Base-by-base conservation (phyloP, 805 yeast genomes). In the Saccharomycodes ludwigii region DNA sequence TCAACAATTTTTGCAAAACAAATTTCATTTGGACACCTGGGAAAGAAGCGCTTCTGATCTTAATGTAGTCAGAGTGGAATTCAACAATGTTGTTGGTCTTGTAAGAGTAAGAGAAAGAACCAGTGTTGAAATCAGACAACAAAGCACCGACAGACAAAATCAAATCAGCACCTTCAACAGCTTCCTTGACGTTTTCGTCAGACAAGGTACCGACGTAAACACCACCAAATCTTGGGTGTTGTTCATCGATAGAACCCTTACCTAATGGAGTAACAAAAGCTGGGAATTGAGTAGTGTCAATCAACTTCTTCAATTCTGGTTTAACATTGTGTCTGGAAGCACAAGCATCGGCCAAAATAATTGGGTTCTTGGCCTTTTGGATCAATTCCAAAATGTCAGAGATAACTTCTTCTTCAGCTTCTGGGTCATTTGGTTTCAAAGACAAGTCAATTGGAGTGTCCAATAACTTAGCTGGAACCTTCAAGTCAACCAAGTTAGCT, bases 181-280 rank as follows among this genome's bases (percentile, higher is more conserved):
- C 69, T 40, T 69, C 73, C 52, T 74, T 73, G 33, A 79, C 83
- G 40, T 67, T 79, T 38, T 83, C 83, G 36, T 62, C 59, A 13
- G 93, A 76, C 46, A 83, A 61, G n/a, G 79, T 66, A 46, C 94
- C 94, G 36, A 81, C 81, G 54, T 82, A 82, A 36, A 77, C 83
- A 58, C 94, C 94, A 44, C 83, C 84, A 58, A 71, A 82, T 58
- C 82, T 63, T 40, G 73, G 70, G 54, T 73, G 67, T 39, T 65
- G 65, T 59, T 82, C 94, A 56, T 78, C 74, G 44, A 81, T 71
- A 17, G 73, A 65, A 38, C 84, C 78, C 59, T 82, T 82, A 59
- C 94, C 94, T 91, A 82, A 80, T 46, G 94, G 94, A 33, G 94
- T 83, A 35, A 77, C 77, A 57, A 73, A 82, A 30, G 78, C 76